These are phyloP conservation scores for Orbilia blumenaviensis DNA, from an alignment of 2,329 filamentous ascomycete species.

Conservation along the genomic window DNA sequence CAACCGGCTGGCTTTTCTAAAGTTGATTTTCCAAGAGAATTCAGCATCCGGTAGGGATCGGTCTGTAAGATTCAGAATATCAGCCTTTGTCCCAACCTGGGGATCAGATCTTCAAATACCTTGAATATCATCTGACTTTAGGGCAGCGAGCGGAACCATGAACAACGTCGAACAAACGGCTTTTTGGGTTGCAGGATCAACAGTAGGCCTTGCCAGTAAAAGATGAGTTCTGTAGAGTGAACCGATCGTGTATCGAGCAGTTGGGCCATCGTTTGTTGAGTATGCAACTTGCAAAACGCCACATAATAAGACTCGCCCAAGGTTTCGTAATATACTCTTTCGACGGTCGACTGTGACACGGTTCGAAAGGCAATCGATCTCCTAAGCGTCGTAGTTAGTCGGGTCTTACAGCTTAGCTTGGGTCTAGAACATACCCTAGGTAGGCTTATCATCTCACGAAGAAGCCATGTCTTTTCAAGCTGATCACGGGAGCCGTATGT, in stretches of 20 bases:
- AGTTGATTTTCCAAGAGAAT: slow-evolving; percentile 52
- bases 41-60: slow-evolving; percentile 45
- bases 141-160: slow-evolving; percentile 46
- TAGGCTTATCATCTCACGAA: slow-evolving; percentile 46
- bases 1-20: slow-evolving; percentile 37
- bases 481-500: slow-evolving; percentile 37
- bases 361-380: slow-evolving; percentile 38
- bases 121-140: slow-evolving; percentile 51
- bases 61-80: slow-evolving; percentile 3
- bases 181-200: slow-evolving; percentile 50
- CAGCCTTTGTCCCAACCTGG: not conserved
- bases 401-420: not conserved
- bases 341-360: slow-evolving; percentile 39
- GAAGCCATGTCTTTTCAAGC: slow-evolving; percentile 47
- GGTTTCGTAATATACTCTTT: slow-evolving; percentile 36
- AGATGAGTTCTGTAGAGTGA: slow-evolving; percentile 45
- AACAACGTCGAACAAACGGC: slow-evolving; percentile 49
- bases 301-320: slow-evolving; percentile 42
- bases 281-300: slow-evolving; percentile 48
- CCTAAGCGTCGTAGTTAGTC: slow-evolving; percentile 4
- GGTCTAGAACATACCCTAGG: slow-evolving; percentile 24
- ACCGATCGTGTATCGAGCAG: slow-evolving; percentile 45
- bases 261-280: slow-evolving; percentile 31
- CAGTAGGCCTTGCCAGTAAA: slow-evolving; percentile 40
- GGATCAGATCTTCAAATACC: not conserved